Base-by-base conservation (phyloP, 257 asterid genomes). In the Gentiana straminea region DNA sequence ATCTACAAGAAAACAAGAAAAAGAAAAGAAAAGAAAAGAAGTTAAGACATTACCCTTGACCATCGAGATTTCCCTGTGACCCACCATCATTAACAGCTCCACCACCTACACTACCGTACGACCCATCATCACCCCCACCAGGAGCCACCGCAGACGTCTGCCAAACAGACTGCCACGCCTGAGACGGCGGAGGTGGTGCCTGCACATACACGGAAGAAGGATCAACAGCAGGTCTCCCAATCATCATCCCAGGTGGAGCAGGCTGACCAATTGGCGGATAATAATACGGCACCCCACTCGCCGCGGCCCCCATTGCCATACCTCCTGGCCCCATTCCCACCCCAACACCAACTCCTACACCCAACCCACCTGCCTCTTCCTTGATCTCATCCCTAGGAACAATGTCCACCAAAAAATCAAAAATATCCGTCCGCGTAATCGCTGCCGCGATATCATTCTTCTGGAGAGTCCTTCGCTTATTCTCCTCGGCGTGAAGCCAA, bases 401-500 rank as follows among this genome's bases (percentile, higher is more conserved):
- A 70, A 88, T 83, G 67, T 88, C 97, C 15, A 85, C 97, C 37
- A 85, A 75, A 52, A 88, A 88, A 68, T 88, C 97, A 38, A 88
- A 88, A 39, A 88, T 88, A 52, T 85, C 95, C 2, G 97, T 88
- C 7, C 97, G 76, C n/a, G 91, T 85, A 47, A 88, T 88, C 13
- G 95, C 97, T 7, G 95, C 97, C 1, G 94, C 94, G 57, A 88
- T 88, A 61, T 88, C 97, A 59, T 88, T 83, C 73, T 88, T 88
- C 82, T 88, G 95, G 12, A 88, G 79, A 3, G 95, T 88, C 5
- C 97, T 75, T 35, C 95, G 84, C 85, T 85, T 88, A 80, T 88
- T 85, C 73, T 85, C 94, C 89, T 88, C 95, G 44, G 97, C 97
- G 78, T 88, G 97, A 39, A 81, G 80, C 97, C 97, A 88, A 15